These are phyloP conservation scores for Handroanthus guayacan DNA, from an alignment of 257 asterid genomes.

Conservation along the genomic window DNA sequence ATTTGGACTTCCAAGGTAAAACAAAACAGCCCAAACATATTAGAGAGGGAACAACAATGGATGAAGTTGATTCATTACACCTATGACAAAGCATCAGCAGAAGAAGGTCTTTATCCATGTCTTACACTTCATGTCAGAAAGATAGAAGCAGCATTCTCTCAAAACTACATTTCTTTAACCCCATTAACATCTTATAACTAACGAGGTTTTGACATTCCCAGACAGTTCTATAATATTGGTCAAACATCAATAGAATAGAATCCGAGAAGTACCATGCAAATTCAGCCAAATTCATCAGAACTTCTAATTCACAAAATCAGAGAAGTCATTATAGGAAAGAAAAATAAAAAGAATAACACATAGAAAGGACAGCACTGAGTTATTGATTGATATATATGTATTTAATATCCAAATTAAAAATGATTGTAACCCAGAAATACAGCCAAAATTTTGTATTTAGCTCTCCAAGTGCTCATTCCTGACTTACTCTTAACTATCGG, in stretches of 20 bases:
- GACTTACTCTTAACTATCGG: slow-evolving; percentile 4
- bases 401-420: slow-evolving; percentile 13
- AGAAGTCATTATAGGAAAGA: background rate
- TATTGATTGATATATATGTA: background rate
- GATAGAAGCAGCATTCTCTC: background rate
- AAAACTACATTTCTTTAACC: slow-evolving; percentile 6
- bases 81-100: background rate
- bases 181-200: background rate
- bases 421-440: slow-evolving; percentile 14
- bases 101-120: slow-evolving; percentile 13
- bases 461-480: slow-evolving; percentile 15
- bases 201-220: slow-evolving; percentile 12
- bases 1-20: slow-evolving; percentile 1
- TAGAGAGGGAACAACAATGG: slow-evolving; percentile 8
- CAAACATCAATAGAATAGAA: background rate
- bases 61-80: slow-evolving; percentile 25
- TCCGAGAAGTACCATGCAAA: background rate
- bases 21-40: background rate
- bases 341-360: background rate
- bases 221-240: background rate
- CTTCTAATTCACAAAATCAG: background rate
- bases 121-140: background rate
- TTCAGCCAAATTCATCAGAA: background rate
- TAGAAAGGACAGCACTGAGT: background rate
- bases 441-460: background rate